Conservation (phyloP, 768 basidiomycete genomes). For the Kwoniella pini region DNA sequence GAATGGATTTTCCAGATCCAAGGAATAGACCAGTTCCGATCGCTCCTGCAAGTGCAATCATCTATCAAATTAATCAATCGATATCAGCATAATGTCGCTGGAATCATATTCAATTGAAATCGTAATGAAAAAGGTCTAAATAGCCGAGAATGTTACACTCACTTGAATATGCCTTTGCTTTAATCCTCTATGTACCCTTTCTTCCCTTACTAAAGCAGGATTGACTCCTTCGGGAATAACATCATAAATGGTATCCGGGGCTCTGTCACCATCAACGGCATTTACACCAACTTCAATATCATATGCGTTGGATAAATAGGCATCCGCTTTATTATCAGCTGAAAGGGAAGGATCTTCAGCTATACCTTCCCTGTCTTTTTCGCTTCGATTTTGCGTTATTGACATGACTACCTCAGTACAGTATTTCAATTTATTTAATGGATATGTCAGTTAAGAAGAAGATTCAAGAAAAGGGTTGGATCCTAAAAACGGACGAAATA, state of each 20-base stretch:
- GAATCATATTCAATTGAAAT: too few species aligned
- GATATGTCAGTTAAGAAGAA: too few species aligned
- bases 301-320: not conserved
- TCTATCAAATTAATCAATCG: too few species aligned
- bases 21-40: conserved; percentile 37
- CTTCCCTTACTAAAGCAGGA: conserved; percentile 10
- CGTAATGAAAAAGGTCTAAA: too few species aligned
- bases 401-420: too few species aligned
- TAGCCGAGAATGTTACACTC: too few species aligned
- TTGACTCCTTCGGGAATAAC: conserved; percentile 23
- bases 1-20: conserved; percentile 22
- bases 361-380: not conserved
- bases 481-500: too few species aligned
- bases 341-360: not conserved
- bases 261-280: not conserved
- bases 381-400: not conserved
- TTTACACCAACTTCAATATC: not conserved
- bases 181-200: conserved; percentile 21
- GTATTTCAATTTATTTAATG: too few species aligned
- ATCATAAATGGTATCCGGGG: not conserved
- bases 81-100: too few species aligned
- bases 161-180: conserved; percentile 23
- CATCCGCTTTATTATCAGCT: conserved; percentile 2
- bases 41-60: conserved; percentile 37
- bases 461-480: too few species aligned